phyloP scores from a whole-genome alignment of 2,329 filamentous ascomycete genomes.

The Colletotrichum sp. region DNA sequence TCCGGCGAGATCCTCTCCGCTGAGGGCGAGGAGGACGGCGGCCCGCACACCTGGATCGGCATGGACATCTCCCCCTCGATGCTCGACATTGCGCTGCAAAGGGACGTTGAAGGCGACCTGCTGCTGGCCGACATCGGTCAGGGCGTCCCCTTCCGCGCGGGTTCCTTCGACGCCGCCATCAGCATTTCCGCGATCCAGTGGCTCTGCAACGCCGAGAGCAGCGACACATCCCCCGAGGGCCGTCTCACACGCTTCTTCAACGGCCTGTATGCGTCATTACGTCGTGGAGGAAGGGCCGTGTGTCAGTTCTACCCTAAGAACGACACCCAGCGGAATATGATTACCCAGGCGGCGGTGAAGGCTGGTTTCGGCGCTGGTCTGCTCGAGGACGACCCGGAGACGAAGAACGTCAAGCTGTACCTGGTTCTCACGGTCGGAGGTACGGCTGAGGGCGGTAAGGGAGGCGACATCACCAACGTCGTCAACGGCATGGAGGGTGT shows the following conservation, averaged over 20 bases:
- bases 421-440: conserved; percentile 89
- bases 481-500: conserved; percentile 89
- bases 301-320: conserved; percentile 99
- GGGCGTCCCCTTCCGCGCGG: conserved; percentile 90
- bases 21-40: conserved; percentile 71
- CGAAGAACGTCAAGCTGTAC: conserved; percentile 97
- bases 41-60: conserved; percentile 94
- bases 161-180: conserved; percentile 92
- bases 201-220: conserved; percentile 94
- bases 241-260: conserved; percentile 88
- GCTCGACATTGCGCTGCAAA: conserved; percentile 91
- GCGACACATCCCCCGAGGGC: conserved; percentile 80
- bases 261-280: conserved; percentile 83
- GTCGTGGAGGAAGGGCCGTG: conserved; percentile 85
- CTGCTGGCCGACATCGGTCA: conserved; percentile 94
- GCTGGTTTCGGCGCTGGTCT: conserved; percentile 96
- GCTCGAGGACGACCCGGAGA: conserved; percentile 92
- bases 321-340: conserved; percentile 88
- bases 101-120: conserved; percentile 93
- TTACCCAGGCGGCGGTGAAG: conserved; percentile 85
- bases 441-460: conserved; percentile 47
- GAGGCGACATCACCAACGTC: conserved; percentile 87
- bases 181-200: conserved; percentile 97
- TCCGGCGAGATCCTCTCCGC: conserved; percentile 91
- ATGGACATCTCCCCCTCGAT: conserved; percentile 97